Evolutionary conservation across 148 eudicot species (phyloP), one percentile per base, ranked within the genome.

Genomic region (Cornus controversa): DNA sequence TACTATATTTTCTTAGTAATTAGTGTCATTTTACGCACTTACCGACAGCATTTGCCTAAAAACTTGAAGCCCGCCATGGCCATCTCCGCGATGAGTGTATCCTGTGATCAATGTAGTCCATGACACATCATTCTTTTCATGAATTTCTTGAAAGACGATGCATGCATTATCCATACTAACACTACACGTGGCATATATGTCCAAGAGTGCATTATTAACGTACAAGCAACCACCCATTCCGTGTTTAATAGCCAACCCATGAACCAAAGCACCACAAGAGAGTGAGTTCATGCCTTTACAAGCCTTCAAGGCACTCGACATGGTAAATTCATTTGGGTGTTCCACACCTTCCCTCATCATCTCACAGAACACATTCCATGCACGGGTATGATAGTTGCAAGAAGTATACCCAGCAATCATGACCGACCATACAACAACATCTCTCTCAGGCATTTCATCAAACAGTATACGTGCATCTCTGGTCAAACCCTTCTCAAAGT

Each of bases 361-460:
- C 64, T 86, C 87, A 60, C 42, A 37, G 74, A 93, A 95, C 81
- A 81, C 65, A 28, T 50, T 40, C 96, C 93, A 95, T 10, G 97
- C 93, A 24, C 74, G 29, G 0, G 28, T 67, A 47, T 90, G 73
- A n/a, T 76, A 40, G 29, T 85, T 81, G 79, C 94, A 88, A 6
- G 88, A 86, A 3, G 93, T 75, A 71, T 91, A 93, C 18, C 96
- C 99, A 50, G 89, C 76, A 37, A 95, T 91, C 97, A 95, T 89
- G 81, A 94, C 85, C 2, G 99, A 90, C 99, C 99, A 95, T 2
- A 90, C 80, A 70, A 95, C 94, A 60, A 91, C 92, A 67, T 95
- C 99, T 90, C 92, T 81, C 8, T 90, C 88, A 71, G 93, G 94
- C 97, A 95, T 93, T 91, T 93, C 91, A 40, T 95, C 96, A 84